These are phyloP conservation scores for Flaveria bidentis DNA, from an alignment of 129 eudicot species.

Conservation along the genomic window DNA sequence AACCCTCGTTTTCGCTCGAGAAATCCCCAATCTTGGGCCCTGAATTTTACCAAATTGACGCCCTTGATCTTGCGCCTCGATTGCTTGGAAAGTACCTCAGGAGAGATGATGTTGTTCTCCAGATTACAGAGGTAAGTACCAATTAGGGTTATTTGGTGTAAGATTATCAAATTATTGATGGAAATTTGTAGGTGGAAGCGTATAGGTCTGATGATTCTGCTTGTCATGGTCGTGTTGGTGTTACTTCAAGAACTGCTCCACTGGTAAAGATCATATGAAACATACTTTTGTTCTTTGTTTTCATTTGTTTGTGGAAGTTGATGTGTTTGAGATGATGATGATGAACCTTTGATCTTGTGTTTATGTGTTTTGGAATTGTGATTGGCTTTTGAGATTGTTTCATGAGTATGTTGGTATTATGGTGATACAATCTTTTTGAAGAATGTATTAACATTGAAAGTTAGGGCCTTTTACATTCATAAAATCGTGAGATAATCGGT, in stretches of 20 bases:
- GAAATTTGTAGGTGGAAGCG: conserved; percentile 80
- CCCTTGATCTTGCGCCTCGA: conserved; percentile 90
- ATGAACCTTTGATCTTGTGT: not conserved
- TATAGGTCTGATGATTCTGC: conserved; percentile 96
- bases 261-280: conserved; percentile 54
- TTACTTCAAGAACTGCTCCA: conserved; percentile 95
- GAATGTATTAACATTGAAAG: too few relatives aligned
- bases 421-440: too few relatives aligned
- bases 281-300: not conserved
- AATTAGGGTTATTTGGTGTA: not conserved
- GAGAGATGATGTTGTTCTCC: conserved; percentile 90
- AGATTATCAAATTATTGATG: not conserved
- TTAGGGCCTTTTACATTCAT: too few relatives aligned
- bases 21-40: conserved; percentile 45
- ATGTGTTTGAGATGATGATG: conserved; percentile 1
- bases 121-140: conserved; percentile 78
- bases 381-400: not conserved
- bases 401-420: not conserved
- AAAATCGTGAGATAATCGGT: too few relatives aligned
- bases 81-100: conserved; percentile 87
- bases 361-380: not conserved
- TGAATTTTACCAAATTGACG: conserved; percentile 79
- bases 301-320: not conserved
- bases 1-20: conserved; percentile 33
- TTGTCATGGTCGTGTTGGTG: conserved; percentile 94